These are phyloP conservation scores for Zasmidium citrigriseum DNA, from an alignment of 2,329 filamentous ascomycete species.

Conservation along the genomic window DNA sequence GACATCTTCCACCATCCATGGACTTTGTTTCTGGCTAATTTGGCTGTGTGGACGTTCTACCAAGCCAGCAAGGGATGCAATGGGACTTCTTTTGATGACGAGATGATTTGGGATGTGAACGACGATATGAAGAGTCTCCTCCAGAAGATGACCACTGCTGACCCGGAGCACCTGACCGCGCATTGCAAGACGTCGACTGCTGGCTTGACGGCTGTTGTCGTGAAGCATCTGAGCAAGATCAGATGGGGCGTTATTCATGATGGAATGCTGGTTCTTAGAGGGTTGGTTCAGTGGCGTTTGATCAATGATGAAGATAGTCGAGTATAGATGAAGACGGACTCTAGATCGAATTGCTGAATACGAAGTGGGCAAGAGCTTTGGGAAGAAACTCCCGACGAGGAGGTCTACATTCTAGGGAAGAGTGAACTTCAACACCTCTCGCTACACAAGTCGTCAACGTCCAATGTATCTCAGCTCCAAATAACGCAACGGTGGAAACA, in stretches of 20 bases:
- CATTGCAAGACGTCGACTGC: conserved; percentile 49
- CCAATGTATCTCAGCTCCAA: conserved; percentile 9
- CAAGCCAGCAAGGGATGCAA: conserved; percentile 36
- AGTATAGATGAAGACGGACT: not conserved
- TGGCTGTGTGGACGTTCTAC: conserved; percentile 62
- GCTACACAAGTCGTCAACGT: not conserved
- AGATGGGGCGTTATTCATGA: conserved; percentile 65
- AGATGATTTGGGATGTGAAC: conserved; percentile 49
- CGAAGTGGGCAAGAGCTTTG: too few relatives aligned
- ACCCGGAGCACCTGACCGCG: not conserved
- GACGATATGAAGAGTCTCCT: conserved; percentile 51
- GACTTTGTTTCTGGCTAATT: conserved; percentile 61
- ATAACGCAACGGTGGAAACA: conserved; percentile 6
- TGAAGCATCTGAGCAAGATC: conserved; percentile 56
- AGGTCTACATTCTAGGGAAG: too few relatives aligned
- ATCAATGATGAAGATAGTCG: conserved; percentile 26
- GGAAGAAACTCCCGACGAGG: too few relatives aligned
- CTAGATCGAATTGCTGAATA: too few relatives aligned
- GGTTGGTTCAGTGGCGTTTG: conserved; percentile 42
- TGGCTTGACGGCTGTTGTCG: conserved; percentile 58
- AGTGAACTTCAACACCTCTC: too few relatives aligned
- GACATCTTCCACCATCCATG: conserved; percentile 63
- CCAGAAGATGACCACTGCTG: conserved; percentile 7
- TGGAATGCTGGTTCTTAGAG: conserved; percentile 58
- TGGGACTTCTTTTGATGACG: conserved; percentile 26